A percentile compares a stretch with the other conserved stretches of the same genome.
Conservation (phyloP, 78 protist species). For the Carpediemonas membranifera region DNA sequence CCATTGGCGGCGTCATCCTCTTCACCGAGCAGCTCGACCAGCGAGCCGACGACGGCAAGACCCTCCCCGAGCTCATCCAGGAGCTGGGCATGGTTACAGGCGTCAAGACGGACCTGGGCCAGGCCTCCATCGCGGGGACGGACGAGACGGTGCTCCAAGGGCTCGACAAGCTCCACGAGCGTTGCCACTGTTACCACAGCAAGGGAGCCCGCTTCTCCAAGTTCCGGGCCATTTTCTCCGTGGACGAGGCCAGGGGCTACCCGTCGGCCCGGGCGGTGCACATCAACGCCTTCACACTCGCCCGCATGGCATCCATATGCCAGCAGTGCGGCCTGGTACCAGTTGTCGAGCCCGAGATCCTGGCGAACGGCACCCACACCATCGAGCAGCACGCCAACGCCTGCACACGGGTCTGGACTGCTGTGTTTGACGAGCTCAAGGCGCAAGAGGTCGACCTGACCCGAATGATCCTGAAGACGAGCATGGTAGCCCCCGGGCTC, state of each 20-base stretch:
- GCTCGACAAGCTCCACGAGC: slow-evolving; percentile 62
- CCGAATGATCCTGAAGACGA: slow-evolving; percentile 77
- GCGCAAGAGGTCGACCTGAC: slow-evolving; percentile 39
- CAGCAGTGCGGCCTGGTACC: slow-evolving; percentile 83
- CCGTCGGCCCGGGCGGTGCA: slow-evolving; percentile 76
- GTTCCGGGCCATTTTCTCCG: slow-evolving; percentile 70
- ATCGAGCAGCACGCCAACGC: slow-evolving; percentile 18
- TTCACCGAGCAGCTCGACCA: slow-evolving; percentile 78
- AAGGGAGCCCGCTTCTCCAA: slow-evolving; percentile 86
- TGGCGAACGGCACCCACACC: slow-evolving; percentile 45
- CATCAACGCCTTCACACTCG: slow-evolving; percentile 68
- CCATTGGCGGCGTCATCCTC: slow-evolving; percentile 73
- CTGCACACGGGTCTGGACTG: slow-evolving; percentile 31
- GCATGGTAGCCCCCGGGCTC: slow-evolving; percentile 75
- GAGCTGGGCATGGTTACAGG: slow-evolving; percentile 63
- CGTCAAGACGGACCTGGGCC: slow-evolving; percentile 73
- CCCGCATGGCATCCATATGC: slow-evolving; percentile 77
- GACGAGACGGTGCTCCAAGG: slow-evolving; percentile 77
- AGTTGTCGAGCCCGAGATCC: slow-evolving; percentile 86
- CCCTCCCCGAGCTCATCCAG: slow-evolving; percentile 47
- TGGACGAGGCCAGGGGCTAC: slow-evolving; percentile 35
- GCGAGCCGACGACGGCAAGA: slow-evolving; percentile 53
- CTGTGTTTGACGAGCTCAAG: slow-evolving; percentile 17
- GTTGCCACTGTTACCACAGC: slow-evolving; percentile 62
- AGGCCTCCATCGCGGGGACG: slow-evolving; percentile 32